Conservation (phyloP, 345 rosid species). For the Acer campestre region DNA sequence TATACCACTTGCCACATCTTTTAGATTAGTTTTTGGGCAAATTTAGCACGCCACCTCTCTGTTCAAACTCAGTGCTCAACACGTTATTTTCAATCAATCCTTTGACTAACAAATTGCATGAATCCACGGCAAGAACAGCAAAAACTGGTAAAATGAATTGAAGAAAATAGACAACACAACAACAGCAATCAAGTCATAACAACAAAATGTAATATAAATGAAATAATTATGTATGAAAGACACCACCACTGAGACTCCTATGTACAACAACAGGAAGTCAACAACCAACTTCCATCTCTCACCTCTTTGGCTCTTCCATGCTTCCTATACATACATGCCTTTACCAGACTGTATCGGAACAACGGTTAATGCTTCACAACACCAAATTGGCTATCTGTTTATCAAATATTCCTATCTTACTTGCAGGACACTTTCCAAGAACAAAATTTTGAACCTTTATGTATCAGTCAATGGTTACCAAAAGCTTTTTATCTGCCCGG, state of each 20-base stretch:
- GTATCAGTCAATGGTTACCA: conserved; percentile 18
- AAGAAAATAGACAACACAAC: conserved; percentile 11
- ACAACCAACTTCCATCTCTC: not conserved
- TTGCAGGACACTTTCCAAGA: conserved; percentile 8
- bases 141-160: not conserved
- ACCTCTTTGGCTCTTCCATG: not conserved
- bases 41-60: no score
- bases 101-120: no score
- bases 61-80: not conserved
- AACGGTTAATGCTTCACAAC: not conserved
- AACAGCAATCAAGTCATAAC: conserved; percentile 7
- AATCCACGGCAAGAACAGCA: no score
- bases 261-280: conserved; percentile 29
- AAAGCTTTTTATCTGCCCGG: conserved; percentile 17
- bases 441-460: conserved; percentile 20
- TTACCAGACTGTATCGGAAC: not conserved
- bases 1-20: no score
- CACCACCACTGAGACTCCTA: conserved; percentile 10
- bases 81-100: not conserved
- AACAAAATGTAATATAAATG: not conserved
- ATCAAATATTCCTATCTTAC: conserved; percentile 5
- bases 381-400: conserved; percentile 13
- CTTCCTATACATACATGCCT: not conserved
- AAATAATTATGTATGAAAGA: conserved; percentile 9
- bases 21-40: no score